These are phyloP conservation scores for Papiliotrema flavescens DNA, from an alignment of 1,284 basidiomycete species.

Conservation along the genomic window DNA sequence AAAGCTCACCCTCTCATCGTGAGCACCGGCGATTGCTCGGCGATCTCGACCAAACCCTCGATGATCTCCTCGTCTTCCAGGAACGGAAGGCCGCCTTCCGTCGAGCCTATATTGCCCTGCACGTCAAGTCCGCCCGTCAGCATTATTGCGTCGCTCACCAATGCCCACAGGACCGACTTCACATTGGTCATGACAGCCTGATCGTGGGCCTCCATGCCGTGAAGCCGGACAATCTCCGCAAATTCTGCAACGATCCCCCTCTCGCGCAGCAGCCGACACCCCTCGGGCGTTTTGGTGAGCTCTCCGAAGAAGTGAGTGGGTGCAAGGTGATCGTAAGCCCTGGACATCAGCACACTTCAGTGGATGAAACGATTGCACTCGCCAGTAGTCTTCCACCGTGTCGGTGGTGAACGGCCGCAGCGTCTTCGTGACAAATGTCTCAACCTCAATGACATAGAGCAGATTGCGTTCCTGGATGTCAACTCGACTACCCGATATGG, in stretches of 20 bases:
- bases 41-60: slow-evolving; percentile 82
- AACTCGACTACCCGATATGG: neutral
- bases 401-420: slow-evolving; percentile 39
- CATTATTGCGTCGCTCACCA: slow-evolving; percentile 59
- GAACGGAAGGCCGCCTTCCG: slow-evolving; percentile 84
- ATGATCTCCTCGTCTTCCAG: slow-evolving; percentile 93
- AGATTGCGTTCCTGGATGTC: slow-evolving; percentile 42
- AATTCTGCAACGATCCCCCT: slow-evolving; percentile 91
- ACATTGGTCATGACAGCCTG: slow-evolving; percentile 77
- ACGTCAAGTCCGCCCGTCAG: neutral
- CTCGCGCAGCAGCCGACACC: slow-evolving; percentile 82
- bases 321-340: slow-evolving; percentile 74
- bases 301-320: slow-evolving; percentile 98
- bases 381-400: slow-evolving; percentile 43
- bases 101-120: slow-evolving; percentile 91
- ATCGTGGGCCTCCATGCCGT: slow-evolving; percentile 80
- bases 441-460: slow-evolving; percentile 47
- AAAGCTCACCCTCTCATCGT: slow-evolving; percentile 82
- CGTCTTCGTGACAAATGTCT: slow-evolving; percentile 46
- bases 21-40: slow-evolving; percentile 80
- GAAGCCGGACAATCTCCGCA: slow-evolving; percentile 80
- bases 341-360: slow-evolving; percentile 4
- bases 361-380: neutral
- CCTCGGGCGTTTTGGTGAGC: slow-evolving; percentile 91
- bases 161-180: slow-evolving; percentile 95